Evolutionary conservation across 2,329 filamentous ascomycete species (phyloP), one percentile per base, ranked within the genome.

Genomic region (Penicillium thymicola): DNA sequence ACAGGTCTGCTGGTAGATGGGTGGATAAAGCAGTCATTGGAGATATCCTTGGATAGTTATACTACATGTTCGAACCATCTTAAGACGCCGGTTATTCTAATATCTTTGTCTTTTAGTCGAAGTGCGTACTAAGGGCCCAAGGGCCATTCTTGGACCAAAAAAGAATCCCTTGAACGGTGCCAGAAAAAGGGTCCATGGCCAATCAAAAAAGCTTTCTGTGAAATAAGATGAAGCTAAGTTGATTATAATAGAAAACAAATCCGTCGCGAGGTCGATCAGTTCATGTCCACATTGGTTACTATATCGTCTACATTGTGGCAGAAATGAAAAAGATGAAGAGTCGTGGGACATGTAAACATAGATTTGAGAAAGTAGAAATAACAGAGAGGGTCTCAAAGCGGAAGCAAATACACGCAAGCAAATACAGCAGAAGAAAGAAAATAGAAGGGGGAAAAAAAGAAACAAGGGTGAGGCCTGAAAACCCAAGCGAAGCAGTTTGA

Each of bases 201-300:
- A 28, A 28, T 18, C 25, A 18, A 34, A 54, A 21, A 53, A 9
- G 21, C 18, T 9, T 18, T 34, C 25, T 30, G 3, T 51, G 16
- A 8, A 45, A 5, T 8, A 45, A 23, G 16, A 28, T 28, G 16
- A 28, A 1, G 8, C 4, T 21, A 23, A n/a, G 18, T 34, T 6
- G 8, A 7, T 32, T 23, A 46, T 23, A 18, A 16, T n/a, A 38
- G n/a, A 23, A 28, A 21, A 21, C 37, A 53, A 51, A 36, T 40
- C 50, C 32, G 38, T 54, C 25, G 40, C 43, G 49, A 60, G 41
- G 44, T 51, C 25, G 8, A 1, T n/a, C 13, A 18, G n/a, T 23
- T 36, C 55, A 63, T 62, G 38, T 59, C 59, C 55, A 54, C 43
- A 57, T 63, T 61, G 55, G 54, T 61, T 43, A 61, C 59, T 60